Conservation (phyloP, 139 green algal species). For the Mesotaenium endlicherianum region DNA sequence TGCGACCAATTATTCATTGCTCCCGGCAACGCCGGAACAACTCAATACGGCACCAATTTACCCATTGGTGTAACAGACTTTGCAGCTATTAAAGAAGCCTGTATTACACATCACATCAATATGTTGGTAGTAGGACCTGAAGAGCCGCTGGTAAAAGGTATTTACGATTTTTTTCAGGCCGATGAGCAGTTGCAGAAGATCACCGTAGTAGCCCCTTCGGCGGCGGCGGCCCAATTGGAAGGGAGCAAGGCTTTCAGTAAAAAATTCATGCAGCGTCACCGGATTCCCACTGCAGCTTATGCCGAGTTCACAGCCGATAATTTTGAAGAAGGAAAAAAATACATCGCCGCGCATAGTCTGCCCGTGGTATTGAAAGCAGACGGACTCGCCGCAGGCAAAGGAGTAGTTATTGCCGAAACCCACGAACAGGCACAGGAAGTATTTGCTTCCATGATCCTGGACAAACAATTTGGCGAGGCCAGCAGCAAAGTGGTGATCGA, state of each 20-base stretch:
- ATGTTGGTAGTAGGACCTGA: too few relatives aligned
- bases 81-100: too few relatives aligned
- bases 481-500: constrained; percentile 85
- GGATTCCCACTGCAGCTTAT: constrained; percentile 83
- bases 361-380: constrained; percentile 96
- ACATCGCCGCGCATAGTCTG: constrained; percentile 67
- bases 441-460: constrained; percentile 82
- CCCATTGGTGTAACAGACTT: too few relatives aligned
- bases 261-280: constrained; percentile 93
- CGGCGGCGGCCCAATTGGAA: constrained; percentile 81
- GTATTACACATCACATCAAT: too few relatives aligned
- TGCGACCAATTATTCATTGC: too few relatives aligned
- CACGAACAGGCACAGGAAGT: constrained; percentile 77
- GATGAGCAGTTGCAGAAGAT: too few relatives aligned
- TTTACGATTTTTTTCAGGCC: too few relatives aligned
- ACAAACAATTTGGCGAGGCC: constrained; percentile 70
- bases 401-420: constrained; percentile 83
- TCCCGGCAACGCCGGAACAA: too few relatives aligned
- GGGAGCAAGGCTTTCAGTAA: constrained; percentile 90
- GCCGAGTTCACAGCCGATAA: constrained; percentile 72
- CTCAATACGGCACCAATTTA: too few relatives aligned
- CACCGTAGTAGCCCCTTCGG: too few relatives aligned
- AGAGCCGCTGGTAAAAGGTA: too few relatives aligned
- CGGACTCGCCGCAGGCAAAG: constrained; percentile 89
- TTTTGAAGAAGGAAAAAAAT: too few relatives aligned